Base-by-base conservation (phyloP, 2,329 filamentous ascomycete genomes). In the Xylaria sp. region DNA sequence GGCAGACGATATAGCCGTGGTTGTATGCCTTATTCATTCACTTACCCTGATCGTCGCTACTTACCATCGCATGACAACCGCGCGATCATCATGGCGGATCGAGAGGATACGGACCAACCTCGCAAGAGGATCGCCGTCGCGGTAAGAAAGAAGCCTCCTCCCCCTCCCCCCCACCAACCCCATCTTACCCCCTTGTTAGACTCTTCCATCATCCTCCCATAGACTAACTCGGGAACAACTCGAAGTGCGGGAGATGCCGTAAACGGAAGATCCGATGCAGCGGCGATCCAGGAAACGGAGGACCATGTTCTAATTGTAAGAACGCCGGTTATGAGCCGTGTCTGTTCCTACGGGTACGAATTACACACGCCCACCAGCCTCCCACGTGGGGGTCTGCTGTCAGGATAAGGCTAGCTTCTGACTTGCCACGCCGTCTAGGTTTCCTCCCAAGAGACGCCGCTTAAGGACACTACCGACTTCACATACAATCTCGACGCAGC, bases 191-290 rank as follows among this genome's bases (percentile, higher is more conserved):
- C 61, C 27, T 30, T 51, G 21, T 58, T 24, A 57, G 58, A 48
- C 58, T 53, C 42, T 34, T 36, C 21, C 19, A 42, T 42, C 62
- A 59, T 66, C 42, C 30, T 12, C 45, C 42, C 32, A 53, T 24
- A 51, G 27, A 68, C 69, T 75, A 53, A 75, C 70, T 60, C 42
- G 67, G 65, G 34, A 71, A 65, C 72, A 32, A 59, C 63, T 47
- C 27, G 51, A 75, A 98, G 95, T 98, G 95, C 79, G 89, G 89
- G 42, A 89, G 95, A 73, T 98, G 95, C 81, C 89, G 95, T 69
- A 94, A 95, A 82, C 89, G 95, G 67, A 98, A 98, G 84, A 98
- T 98, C 75, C 91, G 93, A 74, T 98, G 95, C 82, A 97, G 92
- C 76, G 95, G 95, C 51, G 93, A 97, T 77, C 85, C 86, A 39